These are phyloP conservation scores for Zymoseptoria crescenta DNA, from an alignment of 2,329 filamentous ascomycete species.

Conservation along the genomic window DNA sequence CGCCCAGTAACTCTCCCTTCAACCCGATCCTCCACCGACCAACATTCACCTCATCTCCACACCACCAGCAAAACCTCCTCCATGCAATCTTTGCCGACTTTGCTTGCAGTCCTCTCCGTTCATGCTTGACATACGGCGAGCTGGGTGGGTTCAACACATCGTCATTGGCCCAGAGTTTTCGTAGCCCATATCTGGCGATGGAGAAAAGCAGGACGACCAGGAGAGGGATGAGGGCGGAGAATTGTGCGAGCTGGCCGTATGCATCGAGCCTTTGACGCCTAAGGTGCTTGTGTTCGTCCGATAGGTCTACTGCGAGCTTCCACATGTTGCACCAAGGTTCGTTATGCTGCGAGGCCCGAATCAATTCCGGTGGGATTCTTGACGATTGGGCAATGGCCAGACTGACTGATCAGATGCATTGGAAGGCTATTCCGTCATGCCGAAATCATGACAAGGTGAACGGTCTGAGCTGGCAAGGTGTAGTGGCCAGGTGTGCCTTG, in stretches of 20 bases:
- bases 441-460: too few species aligned
- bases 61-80: slow-evolving; percentile 30
- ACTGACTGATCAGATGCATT: too few species aligned
- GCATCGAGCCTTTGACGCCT: slow-evolving; percentile 47
- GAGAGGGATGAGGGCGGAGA: slow-evolving; percentile 43
- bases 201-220: slow-evolving; percentile 36
- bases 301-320: too few species aligned
- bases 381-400: too few species aligned
- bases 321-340: too few species aligned
- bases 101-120: not conserved
- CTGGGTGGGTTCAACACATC: slow-evolving; percentile 8
- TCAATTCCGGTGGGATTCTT: too few species aligned
- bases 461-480: too few species aligned
- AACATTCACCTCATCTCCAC: slow-evolving; percentile 15
- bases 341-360: too few species aligned
- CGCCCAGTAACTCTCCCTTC: slow-evolving; percentile 44
- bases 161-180: not conserved
- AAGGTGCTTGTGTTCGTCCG: slow-evolving; percentile 42
- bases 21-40: slow-evolving; percentile 38
- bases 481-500: too few species aligned
- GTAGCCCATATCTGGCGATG: slow-evolving; percentile 28
- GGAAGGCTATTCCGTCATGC: too few species aligned
- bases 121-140: slow-evolving; percentile 28
- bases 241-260: slow-evolving; percentile 49
- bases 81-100: slow-evolving; percentile 4